phyloP scores from a whole-genome alignment of 1,284 basidiomycete species.

The Phaffia rhodozyma region DNA sequence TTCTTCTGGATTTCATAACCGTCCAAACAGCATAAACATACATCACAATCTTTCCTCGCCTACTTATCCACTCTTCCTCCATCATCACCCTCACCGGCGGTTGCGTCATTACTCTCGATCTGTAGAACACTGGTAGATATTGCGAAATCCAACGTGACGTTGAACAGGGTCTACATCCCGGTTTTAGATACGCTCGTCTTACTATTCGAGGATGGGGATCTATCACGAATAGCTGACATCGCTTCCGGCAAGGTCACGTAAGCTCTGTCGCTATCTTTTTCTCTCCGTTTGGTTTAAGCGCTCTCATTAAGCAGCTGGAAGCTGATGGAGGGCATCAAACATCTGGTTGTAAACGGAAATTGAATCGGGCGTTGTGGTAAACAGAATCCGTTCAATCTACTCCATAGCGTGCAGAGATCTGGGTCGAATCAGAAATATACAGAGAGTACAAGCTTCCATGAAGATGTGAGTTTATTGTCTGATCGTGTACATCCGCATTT shows the following conservation, averaged over 20 bases:
- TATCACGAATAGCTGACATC: constrained; percentile 41
- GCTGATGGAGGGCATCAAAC: constrained; percentile 1
- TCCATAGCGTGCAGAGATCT: constrained; percentile 49
- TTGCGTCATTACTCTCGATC: constrained; percentile 44
- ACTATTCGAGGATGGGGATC: constrained; percentile 52
- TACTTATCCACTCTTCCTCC: constrained; percentile 48
- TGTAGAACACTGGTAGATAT: constrained; percentile 44
- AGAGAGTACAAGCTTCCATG: constrained; percentile 63
- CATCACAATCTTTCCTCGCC: constrained; percentile 47
- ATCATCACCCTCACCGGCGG: constrained; percentile 33
- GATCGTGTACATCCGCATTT: neutral
- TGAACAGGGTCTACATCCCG: constrained; percentile 63
- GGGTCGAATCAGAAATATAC: constrained; percentile 58
- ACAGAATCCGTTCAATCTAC: constrained; percentile 40
- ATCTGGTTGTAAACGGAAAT: constrained; percentile 21
- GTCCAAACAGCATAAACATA: constrained; percentile 51
- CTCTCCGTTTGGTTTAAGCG: neutral
- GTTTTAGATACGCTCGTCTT: constrained; percentile 60
- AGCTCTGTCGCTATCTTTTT: constrained; percentile 22
- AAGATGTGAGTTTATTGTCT: constrained; percentile 48
- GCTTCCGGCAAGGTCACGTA: constrained; percentile 44
- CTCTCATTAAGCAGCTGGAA: constrained; percentile 2
- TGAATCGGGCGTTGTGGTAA: constrained; percentile 1
- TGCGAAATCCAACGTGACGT: constrained; percentile 38
- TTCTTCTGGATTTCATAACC: neutral